Percentiles rank a stretch among this genome's conserved stretches.
Evolutionary conservation across 352 stramenopile genomes (phyloP).

Genomic region (Globisporangium barbulae): DNA sequence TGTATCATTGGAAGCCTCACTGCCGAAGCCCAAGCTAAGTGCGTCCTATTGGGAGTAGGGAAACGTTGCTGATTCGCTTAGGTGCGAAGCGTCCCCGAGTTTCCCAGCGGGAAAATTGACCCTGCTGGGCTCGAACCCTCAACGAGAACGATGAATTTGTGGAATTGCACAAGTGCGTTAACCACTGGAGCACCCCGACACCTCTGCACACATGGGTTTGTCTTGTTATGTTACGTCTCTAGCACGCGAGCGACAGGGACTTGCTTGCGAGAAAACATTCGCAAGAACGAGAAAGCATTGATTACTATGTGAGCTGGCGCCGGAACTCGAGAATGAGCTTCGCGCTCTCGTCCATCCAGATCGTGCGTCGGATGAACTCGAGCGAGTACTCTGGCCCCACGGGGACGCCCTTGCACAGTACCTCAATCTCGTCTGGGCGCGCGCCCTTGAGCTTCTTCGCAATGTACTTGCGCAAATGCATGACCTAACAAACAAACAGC

Average conservation of each 20-base stretch:
- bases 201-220: not conserved
- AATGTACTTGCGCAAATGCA: slow-evolving; percentile 61
- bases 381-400: slow-evolving; percentile 64
- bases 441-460: slow-evolving; percentile 37
- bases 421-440: slow-evolving; percentile 49
- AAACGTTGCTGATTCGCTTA: too few species aligned
- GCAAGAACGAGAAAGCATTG: not conserved
- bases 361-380: slow-evolving; percentile 60
- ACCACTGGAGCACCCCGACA: too few species aligned
- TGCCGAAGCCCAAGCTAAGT: too few species aligned
- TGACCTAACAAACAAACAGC: slow-evolving; percentile 32
- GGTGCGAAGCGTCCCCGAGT: too few species aligned
- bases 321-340: slow-evolving; percentile 64
- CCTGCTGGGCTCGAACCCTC: too few species aligned
- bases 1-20: too few species aligned
- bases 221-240: slow-evolving; percentile 9
- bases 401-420: slow-evolving; percentile 41
- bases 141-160: too few species aligned
- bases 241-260: too few species aligned
- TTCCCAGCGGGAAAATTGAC: too few species aligned
- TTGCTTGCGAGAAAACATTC: too few species aligned
- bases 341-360: slow-evolving; percentile 35
- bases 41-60: too few species aligned
- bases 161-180: too few species aligned
- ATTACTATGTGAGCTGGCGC: slow-evolving; percentile 19